These are phyloP conservation scores for Lipomyces oligophaga DNA, from an alignment of 805 yeast species.

Conservation along the genomic window DNA sequence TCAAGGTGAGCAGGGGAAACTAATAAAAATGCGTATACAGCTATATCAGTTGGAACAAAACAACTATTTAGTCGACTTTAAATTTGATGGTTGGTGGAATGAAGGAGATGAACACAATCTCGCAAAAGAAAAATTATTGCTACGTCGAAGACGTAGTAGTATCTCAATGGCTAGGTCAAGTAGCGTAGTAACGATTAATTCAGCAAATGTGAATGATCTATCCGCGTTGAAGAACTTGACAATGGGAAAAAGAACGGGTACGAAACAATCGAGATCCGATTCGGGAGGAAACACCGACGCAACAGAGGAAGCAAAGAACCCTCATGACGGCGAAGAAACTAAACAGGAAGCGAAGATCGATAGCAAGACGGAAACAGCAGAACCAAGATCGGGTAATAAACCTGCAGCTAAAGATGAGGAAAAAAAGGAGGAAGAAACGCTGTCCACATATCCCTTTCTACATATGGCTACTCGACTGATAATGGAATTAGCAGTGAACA, in stretches of 20 bases:
- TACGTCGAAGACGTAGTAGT: slow-evolving; percentile 24
- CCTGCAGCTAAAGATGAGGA: slow-evolving; percentile 37
- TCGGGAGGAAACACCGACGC: not conserved
- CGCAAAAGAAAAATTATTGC: slow-evolving; percentile 23
- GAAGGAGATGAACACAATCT: slow-evolving; percentile 32
- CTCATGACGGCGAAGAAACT: too few species aligned
- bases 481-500: slow-evolving; percentile 95
- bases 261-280: not conserved
- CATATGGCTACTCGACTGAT: slow-evolving; percentile 88
- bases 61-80: slow-evolving; percentile 92
- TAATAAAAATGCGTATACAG: slow-evolving; percentile 91
- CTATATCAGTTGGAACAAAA: slow-evolving; percentile 93
- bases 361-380: slow-evolving; percentile 2
- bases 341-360: slow-evolving; percentile 1
- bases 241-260: not conserved
- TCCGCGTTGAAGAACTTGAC: slow-evolving; percentile 21
- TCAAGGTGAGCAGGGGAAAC: slow-evolving; percentile 43
- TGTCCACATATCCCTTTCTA: slow-evolving; percentile 90
- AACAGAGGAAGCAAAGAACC: too few species aligned
- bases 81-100: slow-evolving; percentile 94
- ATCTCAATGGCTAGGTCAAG: slow-evolving; percentile 16
- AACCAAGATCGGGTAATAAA: not conserved
- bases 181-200: slow-evolving; percentile 21
- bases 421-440: slow-evolving; percentile 74
- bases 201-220: slow-evolving; percentile 19